Conservation (phyloP, 495 filamentous ascomycete species). For the Podospora fimiseda region DNA sequence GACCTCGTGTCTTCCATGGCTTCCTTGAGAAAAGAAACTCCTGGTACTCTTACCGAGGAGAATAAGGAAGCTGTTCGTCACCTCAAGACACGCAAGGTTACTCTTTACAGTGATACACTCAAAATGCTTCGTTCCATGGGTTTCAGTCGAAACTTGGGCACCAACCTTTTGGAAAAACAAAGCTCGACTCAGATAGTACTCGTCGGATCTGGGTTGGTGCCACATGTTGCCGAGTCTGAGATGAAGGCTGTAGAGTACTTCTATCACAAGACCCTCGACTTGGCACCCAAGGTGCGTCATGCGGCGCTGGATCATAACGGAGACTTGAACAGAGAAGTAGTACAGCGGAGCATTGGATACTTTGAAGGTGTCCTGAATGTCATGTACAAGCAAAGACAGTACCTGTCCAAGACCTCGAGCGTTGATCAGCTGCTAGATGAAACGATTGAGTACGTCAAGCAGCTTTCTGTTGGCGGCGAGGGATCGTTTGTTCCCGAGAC, state of each 20-base stretch:
- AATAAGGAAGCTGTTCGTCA: constrained; percentile 77
- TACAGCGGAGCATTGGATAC: constrained; percentile 69
- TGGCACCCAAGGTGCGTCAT: constrained; percentile 60
- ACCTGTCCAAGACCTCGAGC: constrained; percentile 32
- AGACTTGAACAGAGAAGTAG: constrained; percentile 72
- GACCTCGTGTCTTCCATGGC: constrained; percentile 62
- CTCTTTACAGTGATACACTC: constrained; percentile 80
- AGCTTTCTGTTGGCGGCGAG: constrained; percentile 19
- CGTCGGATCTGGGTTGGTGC: constrained; percentile 25
- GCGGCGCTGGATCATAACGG: constrained; percentile 65
- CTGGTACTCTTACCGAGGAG: constrained; percentile 66
- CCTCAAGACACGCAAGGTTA: constrained; percentile 84
- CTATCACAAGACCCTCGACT: constrained; percentile 69
- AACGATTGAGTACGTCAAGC: constrained; percentile 16
- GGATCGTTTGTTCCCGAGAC: constrained; percentile 14
- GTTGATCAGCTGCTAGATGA: constrained; percentile 14
- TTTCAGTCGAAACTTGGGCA: constrained; percentile 69
- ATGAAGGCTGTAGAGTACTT: constrained; percentile 54
- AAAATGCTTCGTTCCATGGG: constrained; percentile 81
- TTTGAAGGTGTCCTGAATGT: constrained; percentile 73
- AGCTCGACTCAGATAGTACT: constrained; percentile 62
- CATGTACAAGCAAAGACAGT: constrained; percentile 58
- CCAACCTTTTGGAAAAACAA: constrained; percentile 63
- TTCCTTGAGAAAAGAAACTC: constrained; percentile 74
- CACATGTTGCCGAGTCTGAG: constrained; percentile 9